These are phyloP conservation scores for Closterium sp. DNA, from an alignment of 139 green algal genomes.

Conservation along the genomic window DNA sequence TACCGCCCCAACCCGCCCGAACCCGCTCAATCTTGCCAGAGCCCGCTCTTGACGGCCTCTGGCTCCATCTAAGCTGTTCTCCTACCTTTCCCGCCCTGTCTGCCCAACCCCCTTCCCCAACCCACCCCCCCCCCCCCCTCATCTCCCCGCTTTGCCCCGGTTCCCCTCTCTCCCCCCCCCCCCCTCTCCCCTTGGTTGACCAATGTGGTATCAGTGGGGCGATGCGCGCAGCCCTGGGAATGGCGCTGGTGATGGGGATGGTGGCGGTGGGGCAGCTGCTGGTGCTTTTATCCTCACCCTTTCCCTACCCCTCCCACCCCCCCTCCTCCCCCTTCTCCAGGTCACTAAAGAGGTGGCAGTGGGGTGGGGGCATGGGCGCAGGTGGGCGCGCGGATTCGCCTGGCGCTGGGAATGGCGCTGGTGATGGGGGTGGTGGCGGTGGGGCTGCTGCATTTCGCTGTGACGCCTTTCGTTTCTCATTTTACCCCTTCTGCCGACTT, in stretches of 20 bases:
- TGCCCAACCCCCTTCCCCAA: background rate
- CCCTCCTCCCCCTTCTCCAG: background rate
- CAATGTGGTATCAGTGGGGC: too few species aligned
- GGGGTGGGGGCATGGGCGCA: constrained; percentile 42
- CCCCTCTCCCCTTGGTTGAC: too few species aligned
- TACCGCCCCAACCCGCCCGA: too few species aligned
- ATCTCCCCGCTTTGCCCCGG: background rate
- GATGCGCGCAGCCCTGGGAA: background rate
- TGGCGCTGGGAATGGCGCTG: background rate
- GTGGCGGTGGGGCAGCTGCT: background rate
- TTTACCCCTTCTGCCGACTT: background rate
- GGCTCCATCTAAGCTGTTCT: too few species aligned
- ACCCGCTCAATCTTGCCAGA: too few species aligned
- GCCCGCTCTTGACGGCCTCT: too few species aligned
- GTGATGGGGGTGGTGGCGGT: background rate
- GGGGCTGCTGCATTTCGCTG: background rate
- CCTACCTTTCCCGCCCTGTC: background rate
- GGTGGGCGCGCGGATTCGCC: constrained; percentile 47
- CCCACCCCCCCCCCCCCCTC: too few species aligned
- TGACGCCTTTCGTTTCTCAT: background rate
- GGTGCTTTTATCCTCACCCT: background rate
- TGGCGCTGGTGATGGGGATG: background rate
- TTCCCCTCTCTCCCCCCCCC: background rate
- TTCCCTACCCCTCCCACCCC: background rate
- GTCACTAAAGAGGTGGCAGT: constrained; percentile 51